These are phyloP conservation scores for Lentinula guzmanii DNA, from an alignment of 768 basidiomycete genomes.

Conservation along the genomic window DNA sequence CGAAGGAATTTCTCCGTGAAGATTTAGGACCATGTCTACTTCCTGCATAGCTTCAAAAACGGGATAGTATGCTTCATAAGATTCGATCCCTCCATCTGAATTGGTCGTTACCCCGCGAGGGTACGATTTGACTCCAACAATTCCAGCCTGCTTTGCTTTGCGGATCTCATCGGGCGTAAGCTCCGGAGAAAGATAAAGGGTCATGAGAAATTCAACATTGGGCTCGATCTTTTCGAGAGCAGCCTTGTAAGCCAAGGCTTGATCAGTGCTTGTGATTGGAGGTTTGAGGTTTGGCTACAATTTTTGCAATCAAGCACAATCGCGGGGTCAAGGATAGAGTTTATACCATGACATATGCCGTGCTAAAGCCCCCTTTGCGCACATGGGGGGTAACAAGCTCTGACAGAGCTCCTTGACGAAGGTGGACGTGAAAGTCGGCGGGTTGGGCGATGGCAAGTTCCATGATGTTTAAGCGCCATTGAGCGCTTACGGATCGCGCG, in stretches of 20 bases:
- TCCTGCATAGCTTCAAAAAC: constrained; percentile 94
- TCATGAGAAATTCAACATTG: constrained; percentile 86
- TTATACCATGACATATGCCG: constrained; percentile 95
- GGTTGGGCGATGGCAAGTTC: constrained; percentile 53
- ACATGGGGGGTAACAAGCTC: constrained; percentile 88
- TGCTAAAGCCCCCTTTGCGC: constrained; percentile 77
- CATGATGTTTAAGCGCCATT: constrained; percentile 15
- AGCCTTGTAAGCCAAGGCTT: constrained; percentile 76
- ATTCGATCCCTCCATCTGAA: constrained; percentile 93
- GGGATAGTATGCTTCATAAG: constrained; percentile 89
- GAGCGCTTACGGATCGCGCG: not conserved
- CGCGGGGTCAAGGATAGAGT: constrained; percentile 8
- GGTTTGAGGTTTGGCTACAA: constrained; percentile 87
- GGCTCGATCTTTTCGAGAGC: constrained; percentile 72
- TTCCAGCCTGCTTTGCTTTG: constrained; percentile 81
- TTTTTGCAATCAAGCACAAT: constrained; percentile 6
- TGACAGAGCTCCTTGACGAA: constrained; percentile 81
- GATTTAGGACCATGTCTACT: constrained; percentile 88
- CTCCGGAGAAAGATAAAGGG: constrained; percentile 88
- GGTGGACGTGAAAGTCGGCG: constrained; percentile 95
- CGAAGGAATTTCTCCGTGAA: constrained; percentile 98
- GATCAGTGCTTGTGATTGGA: constrained; percentile 76
- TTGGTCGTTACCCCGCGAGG: constrained; percentile 97
- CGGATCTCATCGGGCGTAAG: constrained; percentile 87
- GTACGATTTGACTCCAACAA: constrained; percentile 93